Base-by-base conservation (phyloP, 2,329 filamentous ascomycete species). In the Fusarium sp. region DNA sequence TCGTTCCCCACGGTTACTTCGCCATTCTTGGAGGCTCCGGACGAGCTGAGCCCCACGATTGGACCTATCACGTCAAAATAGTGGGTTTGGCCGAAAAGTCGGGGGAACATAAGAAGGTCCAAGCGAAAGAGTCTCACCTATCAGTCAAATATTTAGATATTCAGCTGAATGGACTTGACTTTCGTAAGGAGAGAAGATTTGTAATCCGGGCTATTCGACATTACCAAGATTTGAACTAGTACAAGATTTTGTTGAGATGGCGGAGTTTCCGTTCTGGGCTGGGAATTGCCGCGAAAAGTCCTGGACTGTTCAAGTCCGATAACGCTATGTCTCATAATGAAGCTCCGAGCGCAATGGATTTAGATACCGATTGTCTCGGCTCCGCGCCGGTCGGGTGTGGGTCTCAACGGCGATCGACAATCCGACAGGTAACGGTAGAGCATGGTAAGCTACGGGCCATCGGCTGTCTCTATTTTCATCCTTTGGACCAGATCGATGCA, bases 11-110 rank as follows among this genome's bases (percentile, higher is more conserved):
- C 68, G 70, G 59, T 36, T 46, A 68, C 72, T 61, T 55, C 64
- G 51, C 68, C 61, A 50, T 55, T 38, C 30, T 39, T 56, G 40
- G 47, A 45, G 51, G 32, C 54, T 56, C 44, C 42, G 47, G 54
- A 55, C 57, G 52, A 47, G 56, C 59, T 51, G 56, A 46, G 21
- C 44, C 65, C 60, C 60, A 69, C 69, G 36, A 61, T 64, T 62
- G 58, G 53, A 26, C 46, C 51, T 47, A n/a, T 51, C 20, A 20
- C 23, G 38, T 30, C 23, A n/a, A 36, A 26, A 34, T 43, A 50
- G 67, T 70, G 69, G 64, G 58, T 73, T 73, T 65, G 62, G 57
- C 69, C 70, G 70, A 72, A 59, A 73, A 51, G 44, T 56, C 51
- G 55, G 45, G 34, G 28, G 49, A 40, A 26, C n/a, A 14, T 39